A percentile compares a stretch with the other conserved stretches of the same genome.
phyloP scores from a whole-genome alignment of 768 basidiomycete genomes.

The Tulasnella calospora region DNA sequence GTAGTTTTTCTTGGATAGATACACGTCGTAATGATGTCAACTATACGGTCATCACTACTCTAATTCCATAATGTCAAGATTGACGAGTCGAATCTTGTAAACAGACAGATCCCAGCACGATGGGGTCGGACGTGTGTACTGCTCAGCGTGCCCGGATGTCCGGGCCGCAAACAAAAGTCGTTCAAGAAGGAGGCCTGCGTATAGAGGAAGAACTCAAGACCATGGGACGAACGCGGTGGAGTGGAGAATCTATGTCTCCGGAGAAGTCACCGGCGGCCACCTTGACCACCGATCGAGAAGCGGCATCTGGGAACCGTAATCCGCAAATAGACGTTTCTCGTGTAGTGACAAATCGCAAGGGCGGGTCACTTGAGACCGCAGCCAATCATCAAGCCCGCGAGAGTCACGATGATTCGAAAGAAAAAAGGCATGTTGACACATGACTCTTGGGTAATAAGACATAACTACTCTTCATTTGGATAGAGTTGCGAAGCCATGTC shows the following conservation, averaged over 20 bases:
- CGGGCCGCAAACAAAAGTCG: not conserved
- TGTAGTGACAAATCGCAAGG: not conserved
- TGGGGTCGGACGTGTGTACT: not conserved
- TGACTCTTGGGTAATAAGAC: not conserved
- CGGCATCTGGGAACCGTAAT: not conserved
- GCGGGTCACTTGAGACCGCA: not conserved
- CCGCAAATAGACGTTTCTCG: not conserved
- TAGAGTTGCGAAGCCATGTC: not conserved
- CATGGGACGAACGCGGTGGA: not conserved
- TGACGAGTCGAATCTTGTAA: not conserved
- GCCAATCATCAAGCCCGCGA: not conserved
- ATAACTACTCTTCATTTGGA: not conserved
- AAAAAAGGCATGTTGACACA: no score
- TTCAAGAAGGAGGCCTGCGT: not conserved
- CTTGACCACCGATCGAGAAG: not conserved
- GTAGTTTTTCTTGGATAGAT: not conserved
- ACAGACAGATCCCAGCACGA: no score
- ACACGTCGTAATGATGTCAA: not conserved
- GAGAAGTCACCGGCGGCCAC: not conserved
- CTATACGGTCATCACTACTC: not conserved
- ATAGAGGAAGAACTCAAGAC: not conserved
- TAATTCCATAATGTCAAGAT: not conserved
- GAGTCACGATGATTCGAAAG: not conserved
- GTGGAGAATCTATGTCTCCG: not conserved
- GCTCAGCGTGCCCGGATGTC: not conserved